These are phyloP conservation scores for Scutellaria baicalensis DNA, from an alignment of 257 asterid species.

Conservation along the genomic window DNA sequence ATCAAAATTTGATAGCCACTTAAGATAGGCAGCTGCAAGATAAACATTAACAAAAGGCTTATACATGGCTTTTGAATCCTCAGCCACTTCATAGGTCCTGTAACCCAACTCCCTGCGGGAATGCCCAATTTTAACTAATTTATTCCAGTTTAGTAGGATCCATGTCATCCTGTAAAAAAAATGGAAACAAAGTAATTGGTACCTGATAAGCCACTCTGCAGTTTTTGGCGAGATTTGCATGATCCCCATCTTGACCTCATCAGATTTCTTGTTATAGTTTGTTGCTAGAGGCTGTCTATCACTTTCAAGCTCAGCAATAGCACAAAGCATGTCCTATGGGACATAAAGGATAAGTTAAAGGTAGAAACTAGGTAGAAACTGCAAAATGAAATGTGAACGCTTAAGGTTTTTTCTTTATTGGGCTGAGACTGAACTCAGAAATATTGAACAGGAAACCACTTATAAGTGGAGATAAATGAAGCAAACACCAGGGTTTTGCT, in stretches of 20 bases:
- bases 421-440: background rate
- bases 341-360: conserved; percentile 2
- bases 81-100: conserved; percentile 40
- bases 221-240: conserved; percentile 76
- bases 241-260: conserved; percentile 58
- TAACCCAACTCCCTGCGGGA: conserved; percentile 72
- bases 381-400: background rate
- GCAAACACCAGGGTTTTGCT: background rate
- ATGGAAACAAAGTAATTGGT: background rate
- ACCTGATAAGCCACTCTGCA: conserved; percentile 82
- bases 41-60: conserved; percentile 79
- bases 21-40: conserved; percentile 88
- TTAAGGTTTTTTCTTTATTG: background rate
- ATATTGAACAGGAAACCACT: background rate
- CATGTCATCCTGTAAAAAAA: background rate
- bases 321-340: conserved; percentile 84
- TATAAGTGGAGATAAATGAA: background rate
- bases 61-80: conserved; percentile 40
- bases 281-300: conserved; percentile 68
- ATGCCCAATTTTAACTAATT: conserved; percentile 16
- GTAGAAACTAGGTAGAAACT: conserved; percentile 4
- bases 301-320: conserved; percentile 91
- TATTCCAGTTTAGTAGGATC: background rate
- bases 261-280: conserved; percentile 53
- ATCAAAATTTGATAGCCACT: conserved; percentile 71